These are phyloP conservation scores for Sporormia fimetaria DNA, from an alignment of 495 filamentous ascomycete species.

Conservation along the genomic window DNA sequence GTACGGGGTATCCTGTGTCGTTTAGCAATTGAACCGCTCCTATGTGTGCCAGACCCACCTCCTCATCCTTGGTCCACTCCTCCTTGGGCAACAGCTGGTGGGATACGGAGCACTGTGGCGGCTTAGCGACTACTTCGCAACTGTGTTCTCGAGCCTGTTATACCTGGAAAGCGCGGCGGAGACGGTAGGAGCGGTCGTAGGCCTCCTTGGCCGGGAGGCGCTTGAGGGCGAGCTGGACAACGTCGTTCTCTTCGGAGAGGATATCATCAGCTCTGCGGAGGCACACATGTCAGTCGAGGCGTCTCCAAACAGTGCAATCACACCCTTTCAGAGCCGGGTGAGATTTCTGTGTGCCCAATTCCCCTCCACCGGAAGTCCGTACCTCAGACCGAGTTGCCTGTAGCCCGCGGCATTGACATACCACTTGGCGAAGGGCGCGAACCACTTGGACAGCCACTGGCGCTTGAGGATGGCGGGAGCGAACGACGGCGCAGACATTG, in stretches of 20 bases:
- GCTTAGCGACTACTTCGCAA: slow-evolving; percentile 22
- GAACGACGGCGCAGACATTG: slow-evolving; percentile 65
- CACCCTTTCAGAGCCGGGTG: no score
- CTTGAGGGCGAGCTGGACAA: slow-evolving; percentile 74
- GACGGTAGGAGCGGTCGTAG: slow-evolving; percentile 94
- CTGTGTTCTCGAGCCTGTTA: background rate
- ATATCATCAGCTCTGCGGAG: slow-evolving; percentile 73
- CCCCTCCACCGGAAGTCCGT: slow-evolving; percentile 34
- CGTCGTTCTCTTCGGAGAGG: slow-evolving; percentile 79
- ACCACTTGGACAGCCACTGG: slow-evolving; percentile 68
- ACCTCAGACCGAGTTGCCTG: slow-evolving; percentile 86
- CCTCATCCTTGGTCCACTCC: slow-evolving; percentile 67
- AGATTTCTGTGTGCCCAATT: no score
- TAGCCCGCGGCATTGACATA: slow-evolving; percentile 82
- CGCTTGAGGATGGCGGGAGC: slow-evolving; percentile 61
- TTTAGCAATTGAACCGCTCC: slow-evolving; percentile 1
- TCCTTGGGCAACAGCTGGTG: slow-evolving; percentile 74
- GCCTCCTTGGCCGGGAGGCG: slow-evolving; percentile 79
- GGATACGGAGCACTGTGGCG: slow-evolving; percentile 58
- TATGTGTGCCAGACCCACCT: slow-evolving; percentile 41
- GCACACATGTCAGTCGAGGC: slow-evolving; percentile 12
- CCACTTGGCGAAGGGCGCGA: slow-evolving; percentile 71
- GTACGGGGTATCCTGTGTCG: slow-evolving; percentile 58
- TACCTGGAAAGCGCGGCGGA: slow-evolving; percentile 90
- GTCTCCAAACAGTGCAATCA: no score